phyloP scores from a whole-genome alignment of 2,329 filamentous ascomycete genomes.

The Lachnellula arida region DNA sequence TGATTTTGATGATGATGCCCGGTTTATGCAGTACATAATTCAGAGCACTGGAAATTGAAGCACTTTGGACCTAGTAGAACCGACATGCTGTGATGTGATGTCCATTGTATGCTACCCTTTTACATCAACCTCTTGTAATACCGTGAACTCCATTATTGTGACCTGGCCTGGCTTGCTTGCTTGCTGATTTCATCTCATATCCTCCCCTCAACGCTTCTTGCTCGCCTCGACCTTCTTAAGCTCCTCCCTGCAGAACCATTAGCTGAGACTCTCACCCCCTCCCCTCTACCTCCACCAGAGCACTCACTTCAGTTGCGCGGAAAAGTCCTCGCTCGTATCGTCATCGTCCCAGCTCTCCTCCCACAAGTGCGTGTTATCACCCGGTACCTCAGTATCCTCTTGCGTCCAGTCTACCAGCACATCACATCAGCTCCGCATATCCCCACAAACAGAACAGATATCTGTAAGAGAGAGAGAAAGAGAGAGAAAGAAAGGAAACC shows the following conservation, averaged over 20 bases:
- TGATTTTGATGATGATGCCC: conserved; percentile 18
- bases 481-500: conserved; percentile 18
- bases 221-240: conserved; percentile 86
- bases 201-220: conserved; percentile 52
- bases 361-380: conserved; percentile 79
- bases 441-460: background rate
- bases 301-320: conserved; percentile 82
- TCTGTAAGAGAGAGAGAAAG: background rate
- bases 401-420: conserved; percentile 73
- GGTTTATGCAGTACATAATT: conserved; percentile 16
- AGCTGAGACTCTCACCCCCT: too few species aligned
- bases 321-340: conserved; percentile 95
- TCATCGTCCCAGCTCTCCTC: conserved; percentile 99
- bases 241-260: conserved; percentile 61
- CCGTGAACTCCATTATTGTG: conserved; percentile 25
- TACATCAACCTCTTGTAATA: conserved; percentile 20
- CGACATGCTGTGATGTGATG: conserved; percentile 13
- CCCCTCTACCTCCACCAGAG: background rate
- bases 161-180: conserved; percentile 16
- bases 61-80: conserved; percentile 1
- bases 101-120: conserved; percentile 27
- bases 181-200: conserved; percentile 28
- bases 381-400: conserved; percentile 83
- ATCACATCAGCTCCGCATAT: conserved; percentile 13
- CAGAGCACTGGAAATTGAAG: conserved; percentile 14